phyloP scores from a whole-genome alignment of 345 rosid genomes.

The Moricandia arvensis region DNA sequence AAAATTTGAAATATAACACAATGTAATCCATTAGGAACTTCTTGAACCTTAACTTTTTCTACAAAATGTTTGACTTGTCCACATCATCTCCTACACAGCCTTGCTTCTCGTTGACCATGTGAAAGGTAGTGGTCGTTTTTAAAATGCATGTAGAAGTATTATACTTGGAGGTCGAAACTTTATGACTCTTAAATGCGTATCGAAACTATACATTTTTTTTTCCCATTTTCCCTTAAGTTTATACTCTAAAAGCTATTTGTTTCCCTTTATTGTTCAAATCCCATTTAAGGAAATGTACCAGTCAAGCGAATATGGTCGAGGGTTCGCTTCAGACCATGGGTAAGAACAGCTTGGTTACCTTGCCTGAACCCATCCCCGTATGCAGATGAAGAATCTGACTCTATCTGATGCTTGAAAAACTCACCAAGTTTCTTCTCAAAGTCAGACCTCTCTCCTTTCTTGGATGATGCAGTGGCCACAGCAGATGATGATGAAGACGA shows the following conservation, averaged over 20 bases:
- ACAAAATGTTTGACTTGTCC: neutral
- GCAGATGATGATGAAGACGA: conserved; percentile 41
- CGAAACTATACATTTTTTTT: conserved; percentile 28
- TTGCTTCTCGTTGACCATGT: neutral
- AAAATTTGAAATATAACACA: neutral
- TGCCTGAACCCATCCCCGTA: conserved; percentile 90
- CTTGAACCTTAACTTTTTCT: neutral
- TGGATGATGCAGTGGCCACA: conserved; percentile 55
- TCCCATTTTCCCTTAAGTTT: conserved; percentile 8
- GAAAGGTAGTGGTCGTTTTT: neutral
- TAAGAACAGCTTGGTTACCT: conserved; percentile 70
- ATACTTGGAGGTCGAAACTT: neutral
- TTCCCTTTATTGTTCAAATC: neutral
- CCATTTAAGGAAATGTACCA: conserved; percentile 59
- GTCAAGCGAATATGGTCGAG: conserved; percentile 89
- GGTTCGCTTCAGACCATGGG: conserved; percentile 66
- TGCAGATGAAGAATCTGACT: conserved; percentile 71
- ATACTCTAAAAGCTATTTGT: conserved; percentile 21
- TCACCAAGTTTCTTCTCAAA: conserved; percentile 94
- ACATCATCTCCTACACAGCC: neutral
- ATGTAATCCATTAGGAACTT: neutral
- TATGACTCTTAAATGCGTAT: conserved; percentile 19
- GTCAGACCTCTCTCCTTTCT: conserved; percentile 83
- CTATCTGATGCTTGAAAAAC: conserved; percentile 86
- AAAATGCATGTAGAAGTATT: neutral